Percentiles rank a stretch among this genome's conserved stretches.
phyloP scores from a whole-genome alignment of 2,329 filamentous ascomycete species.

The Pestalotiopsis sp. region DNA sequence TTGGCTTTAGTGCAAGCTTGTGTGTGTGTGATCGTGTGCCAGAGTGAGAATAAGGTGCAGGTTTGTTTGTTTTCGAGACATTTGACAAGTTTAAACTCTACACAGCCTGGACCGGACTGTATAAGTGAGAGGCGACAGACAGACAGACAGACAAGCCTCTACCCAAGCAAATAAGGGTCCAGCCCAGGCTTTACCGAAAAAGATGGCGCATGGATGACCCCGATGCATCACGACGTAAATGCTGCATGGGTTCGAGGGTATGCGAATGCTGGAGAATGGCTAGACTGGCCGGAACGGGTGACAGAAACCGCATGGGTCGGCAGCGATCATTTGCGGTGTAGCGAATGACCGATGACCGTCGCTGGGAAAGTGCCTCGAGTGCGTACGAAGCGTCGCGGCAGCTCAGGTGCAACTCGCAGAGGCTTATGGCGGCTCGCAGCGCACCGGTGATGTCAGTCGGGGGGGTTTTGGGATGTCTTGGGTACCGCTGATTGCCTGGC shows the following conservation, averaged over 20 bases:
- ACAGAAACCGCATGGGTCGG: background rate
- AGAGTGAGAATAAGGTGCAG: background rate
- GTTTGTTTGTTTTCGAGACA: background rate
- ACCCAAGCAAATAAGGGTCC: constrained; percentile 6
- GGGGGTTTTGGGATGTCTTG: background rate
- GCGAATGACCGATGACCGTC: constrained; percentile 8
- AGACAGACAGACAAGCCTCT: background rate
- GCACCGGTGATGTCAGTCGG: constrained; percentile 11
- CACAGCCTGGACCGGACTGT: background rate
- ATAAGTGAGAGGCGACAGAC: background rate
- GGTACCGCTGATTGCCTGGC: background rate
- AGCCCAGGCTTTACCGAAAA: background rate
- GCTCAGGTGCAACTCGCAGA: background rate
- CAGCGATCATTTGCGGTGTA: constrained; percentile 11
- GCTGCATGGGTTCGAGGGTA: background rate
- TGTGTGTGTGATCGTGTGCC: background rate
- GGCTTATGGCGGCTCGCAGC: background rate
- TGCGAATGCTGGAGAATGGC: background rate
- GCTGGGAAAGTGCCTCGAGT: background rate
- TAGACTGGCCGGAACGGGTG: background rate
- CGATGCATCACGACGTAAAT: constrained; percentile 12
- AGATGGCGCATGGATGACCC: background rate
- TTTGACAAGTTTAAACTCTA: background rate
- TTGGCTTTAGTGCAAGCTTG: background rate
- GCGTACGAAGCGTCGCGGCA: background rate